Evolutionary conservation across 257 asterid genomes (phyloP).

Genomic region (Anisodus tanguticus): DNA sequence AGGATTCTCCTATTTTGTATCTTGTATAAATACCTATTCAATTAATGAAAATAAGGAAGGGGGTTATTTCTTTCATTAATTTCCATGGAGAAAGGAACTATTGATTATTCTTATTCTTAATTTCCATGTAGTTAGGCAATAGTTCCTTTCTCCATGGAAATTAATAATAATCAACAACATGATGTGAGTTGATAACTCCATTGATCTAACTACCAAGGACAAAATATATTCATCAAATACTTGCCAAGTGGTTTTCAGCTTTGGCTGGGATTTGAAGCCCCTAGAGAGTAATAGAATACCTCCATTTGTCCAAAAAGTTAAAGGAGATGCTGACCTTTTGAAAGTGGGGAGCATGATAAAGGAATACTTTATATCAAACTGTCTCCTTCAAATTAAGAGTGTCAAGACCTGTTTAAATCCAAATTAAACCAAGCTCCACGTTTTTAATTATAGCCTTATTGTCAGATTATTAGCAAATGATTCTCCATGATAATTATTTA

Average conservation of each 20-base stretch:
- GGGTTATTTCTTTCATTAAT: too few species aligned
- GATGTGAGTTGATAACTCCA: background rate
- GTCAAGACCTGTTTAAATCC: background rate
- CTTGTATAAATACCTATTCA: too few species aligned
- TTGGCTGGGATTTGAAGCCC: background rate
- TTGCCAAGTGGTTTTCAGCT: background rate
- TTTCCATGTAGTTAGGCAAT: too few species aligned
- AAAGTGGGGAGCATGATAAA: constrained; percentile 25
- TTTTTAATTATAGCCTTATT: background rate
- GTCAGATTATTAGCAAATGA: background rate
- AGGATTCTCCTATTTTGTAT: too few species aligned
- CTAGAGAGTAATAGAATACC: background rate
- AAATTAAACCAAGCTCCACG: background rate
- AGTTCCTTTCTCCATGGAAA: too few species aligned
- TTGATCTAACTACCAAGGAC: background rate
- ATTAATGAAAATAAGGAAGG: too few species aligned
- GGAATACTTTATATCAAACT: constrained; percentile 1
- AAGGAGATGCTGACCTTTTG: constrained; percentile 21
- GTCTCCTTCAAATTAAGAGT: background rate
- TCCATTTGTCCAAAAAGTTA: constrained; percentile 12
- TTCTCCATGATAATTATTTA: background rate
- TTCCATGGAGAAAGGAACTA: too few species aligned
- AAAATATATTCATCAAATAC: background rate
- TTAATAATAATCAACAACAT: background rate
- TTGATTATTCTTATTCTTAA: too few species aligned